These are phyloP conservation scores for Phytophthora sansomeana DNA, from an alignment of 352 stramenopile species.

Conservation along the genomic window DNA sequence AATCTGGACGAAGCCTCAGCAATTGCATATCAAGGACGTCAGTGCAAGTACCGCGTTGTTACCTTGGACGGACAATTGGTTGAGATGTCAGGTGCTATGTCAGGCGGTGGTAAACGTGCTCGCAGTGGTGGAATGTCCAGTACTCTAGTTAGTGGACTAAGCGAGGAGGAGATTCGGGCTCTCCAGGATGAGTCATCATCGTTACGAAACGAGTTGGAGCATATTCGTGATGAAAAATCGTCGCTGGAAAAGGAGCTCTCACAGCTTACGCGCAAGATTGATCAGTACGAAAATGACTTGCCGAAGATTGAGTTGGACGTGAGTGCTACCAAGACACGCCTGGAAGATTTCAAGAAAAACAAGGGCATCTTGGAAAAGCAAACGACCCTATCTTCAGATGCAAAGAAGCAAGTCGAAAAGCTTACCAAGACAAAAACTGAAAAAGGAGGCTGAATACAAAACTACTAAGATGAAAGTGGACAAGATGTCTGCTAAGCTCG, in stretches of 20 bases:
- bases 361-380: slow-evolving; percentile 85
- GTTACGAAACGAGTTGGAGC: slow-evolving; percentile 60
- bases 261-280: slow-evolving; percentile 87
- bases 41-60: slow-evolving; percentile 97
- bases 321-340: slow-evolving; percentile 64
- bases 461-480: slow-evolving; percentile 71
- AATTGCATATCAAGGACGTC: slow-evolving; percentile 93
- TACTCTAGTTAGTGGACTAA: slow-evolving; percentile 60
- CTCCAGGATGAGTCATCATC: slow-evolving; percentile 67
- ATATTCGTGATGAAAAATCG: slow-evolving; percentile 69
- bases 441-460: slow-evolving; percentile 90
- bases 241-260: slow-evolving; percentile 88
- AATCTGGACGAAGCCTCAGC: slow-evolving; percentile 94
- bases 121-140: slow-evolving; percentile 95
- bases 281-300: slow-evolving; percentile 90
- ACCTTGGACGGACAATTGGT: slow-evolving; percentile 98
- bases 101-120: slow-evolving; percentile 95
- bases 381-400: slow-evolving; percentile 86
- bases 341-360: slow-evolving; percentile 68
- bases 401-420: slow-evolving; percentile 87
- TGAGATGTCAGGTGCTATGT: slow-evolving; percentile 99
- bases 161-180: slow-evolving; percentile 63
- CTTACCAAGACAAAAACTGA: slow-evolving; percentile 86
- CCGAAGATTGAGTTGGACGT: slow-evolving; percentile 92
- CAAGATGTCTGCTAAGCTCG: slow-evolving; percentile 82